Evolutionary conservation across 345 rosid genomes (phyloP).

Genomic region (Syzygium grande): DNA sequence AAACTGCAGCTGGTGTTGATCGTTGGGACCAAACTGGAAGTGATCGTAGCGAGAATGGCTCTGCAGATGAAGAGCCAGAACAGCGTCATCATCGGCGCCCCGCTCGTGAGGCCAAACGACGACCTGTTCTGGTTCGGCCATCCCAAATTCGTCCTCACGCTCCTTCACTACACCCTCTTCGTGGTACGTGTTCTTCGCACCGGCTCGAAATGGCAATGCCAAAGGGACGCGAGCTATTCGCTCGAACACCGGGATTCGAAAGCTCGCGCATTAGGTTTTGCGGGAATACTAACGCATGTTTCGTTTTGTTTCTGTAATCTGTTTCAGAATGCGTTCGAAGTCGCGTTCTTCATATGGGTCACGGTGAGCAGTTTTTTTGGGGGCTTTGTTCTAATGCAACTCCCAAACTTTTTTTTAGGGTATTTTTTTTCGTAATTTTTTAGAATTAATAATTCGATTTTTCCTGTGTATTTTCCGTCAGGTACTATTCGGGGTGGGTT

Average conservation of each 20-base stretch:
- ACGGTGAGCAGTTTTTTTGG: conserved; percentile 26
- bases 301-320: not conserved
- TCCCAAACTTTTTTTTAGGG: not conserved
- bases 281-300: not conserved
- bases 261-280: not conserved
- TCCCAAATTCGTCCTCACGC: conserved; percentile 38
- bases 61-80: conserved; percentile 28
- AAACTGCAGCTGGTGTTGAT: conserved; percentile 26
- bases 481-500: conserved; percentile 35
- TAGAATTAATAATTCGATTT: not conserved
- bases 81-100: conserved; percentile 39
- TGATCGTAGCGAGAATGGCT: conserved; percentile 49
- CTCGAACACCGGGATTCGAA: not conserved
- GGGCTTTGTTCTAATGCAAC: not conserved
- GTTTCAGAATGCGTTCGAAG: conserved; percentile 71
- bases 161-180: conserved; percentile 38
- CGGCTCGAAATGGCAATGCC: not conserved
- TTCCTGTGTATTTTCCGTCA: conserved; percentile 6
- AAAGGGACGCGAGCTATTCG: not conserved
- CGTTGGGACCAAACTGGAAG: conserved; percentile 49
- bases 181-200: conserved; percentile 13
- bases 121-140: conserved; percentile 52
- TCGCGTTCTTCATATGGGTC: conserved; percentile 62
- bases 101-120: conserved; percentile 39
- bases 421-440: not conserved